These are phyloP conservation scores for Urostyla sp. DNA, from an alignment of 73 alveolate genomes.

Conservation along the genomic window DNA sequence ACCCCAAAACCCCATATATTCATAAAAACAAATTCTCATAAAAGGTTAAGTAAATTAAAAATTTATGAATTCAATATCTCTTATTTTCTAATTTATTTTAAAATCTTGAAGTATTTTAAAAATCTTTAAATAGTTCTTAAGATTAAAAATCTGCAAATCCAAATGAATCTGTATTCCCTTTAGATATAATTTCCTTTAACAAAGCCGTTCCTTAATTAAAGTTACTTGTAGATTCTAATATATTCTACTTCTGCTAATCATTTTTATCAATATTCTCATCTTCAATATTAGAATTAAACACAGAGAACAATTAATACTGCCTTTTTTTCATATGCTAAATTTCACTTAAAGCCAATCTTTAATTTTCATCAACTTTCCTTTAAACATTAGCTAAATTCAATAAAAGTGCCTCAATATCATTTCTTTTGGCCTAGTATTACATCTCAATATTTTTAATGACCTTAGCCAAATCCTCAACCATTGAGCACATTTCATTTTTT, in stretches of 20 bases:
- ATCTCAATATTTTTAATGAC: background rate
- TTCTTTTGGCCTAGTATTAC: background rate
- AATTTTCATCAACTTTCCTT: conserved; percentile 22
- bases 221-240: conserved; percentile 8
- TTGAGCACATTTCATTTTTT: background rate
- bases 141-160: background rate
- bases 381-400: background rate
- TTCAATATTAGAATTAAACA: conserved; percentile 10
- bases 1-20: no score
- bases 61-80: background rate
- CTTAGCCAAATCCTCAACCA: conserved; percentile 22
- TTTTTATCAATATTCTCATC: background rate
- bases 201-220: background rate
- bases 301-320: background rate
- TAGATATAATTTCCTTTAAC: background rate
- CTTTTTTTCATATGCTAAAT: background rate
- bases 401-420: background rate
- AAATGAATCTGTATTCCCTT: conserved; percentile 4
- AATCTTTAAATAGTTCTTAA: background rate
- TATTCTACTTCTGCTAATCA: background rate
- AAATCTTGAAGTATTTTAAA: background rate
- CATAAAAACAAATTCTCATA: background rate
- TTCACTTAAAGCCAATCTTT: conserved; percentile 18
- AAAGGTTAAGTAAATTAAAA: background rate
- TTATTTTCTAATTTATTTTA: background rate